phyloP scores from a whole-genome alignment of 495 filamentous ascomycete species.

The Penicillium manginii region DNA sequence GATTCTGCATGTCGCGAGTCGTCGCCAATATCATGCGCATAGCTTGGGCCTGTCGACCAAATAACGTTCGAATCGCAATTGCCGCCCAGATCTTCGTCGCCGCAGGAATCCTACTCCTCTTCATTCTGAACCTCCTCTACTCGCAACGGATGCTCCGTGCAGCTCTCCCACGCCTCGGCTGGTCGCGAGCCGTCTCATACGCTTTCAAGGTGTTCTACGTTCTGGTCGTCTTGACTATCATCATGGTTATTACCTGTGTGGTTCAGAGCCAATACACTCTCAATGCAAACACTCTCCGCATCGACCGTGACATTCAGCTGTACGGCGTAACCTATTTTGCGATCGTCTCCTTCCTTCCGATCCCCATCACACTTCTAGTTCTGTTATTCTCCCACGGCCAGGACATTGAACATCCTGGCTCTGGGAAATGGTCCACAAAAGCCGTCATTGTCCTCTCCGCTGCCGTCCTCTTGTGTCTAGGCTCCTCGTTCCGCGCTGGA shows the following conservation, averaged over 20 bases:
- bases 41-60: constrained; percentile 42
- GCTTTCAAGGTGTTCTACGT: constrained; percentile 62
- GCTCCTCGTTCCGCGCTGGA: constrained; percentile 70
- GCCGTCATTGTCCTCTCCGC: constrained; percentile 61
- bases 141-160: constrained; percentile 77
- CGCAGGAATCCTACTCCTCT: constrained; percentile 78
- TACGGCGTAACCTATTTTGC: constrained; percentile 68
- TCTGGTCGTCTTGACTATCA: constrained; percentile 62
- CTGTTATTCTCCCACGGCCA: constrained; percentile 53
- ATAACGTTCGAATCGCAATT: constrained; percentile 62
- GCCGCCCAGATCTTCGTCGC: constrained; percentile 74
- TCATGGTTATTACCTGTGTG: constrained; percentile 69
- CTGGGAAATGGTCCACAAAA: constrained; percentile 68
- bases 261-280: constrained; percentile 72
- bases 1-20: constrained; percentile 77
- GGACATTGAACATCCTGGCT: constrained; percentile 69
- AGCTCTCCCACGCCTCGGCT: constrained; percentile 71
- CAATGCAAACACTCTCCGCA: constrained; percentile 46
- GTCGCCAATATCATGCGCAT: constrained; percentile 68
- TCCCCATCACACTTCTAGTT: constrained; percentile 61
- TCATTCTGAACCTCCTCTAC: constrained; percentile 79
- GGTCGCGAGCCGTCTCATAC: constrained; percentile 53
- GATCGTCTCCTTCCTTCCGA: constrained; percentile 74
- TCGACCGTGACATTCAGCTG: constrained; percentile 66
- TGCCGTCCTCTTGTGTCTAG: constrained; percentile 62